Evolutionary conservation across 139 green algal genomes (phyloP), one percentile per base, ranked within the genome.

Genomic region (Mesotaenium endlicherianum): DNA sequence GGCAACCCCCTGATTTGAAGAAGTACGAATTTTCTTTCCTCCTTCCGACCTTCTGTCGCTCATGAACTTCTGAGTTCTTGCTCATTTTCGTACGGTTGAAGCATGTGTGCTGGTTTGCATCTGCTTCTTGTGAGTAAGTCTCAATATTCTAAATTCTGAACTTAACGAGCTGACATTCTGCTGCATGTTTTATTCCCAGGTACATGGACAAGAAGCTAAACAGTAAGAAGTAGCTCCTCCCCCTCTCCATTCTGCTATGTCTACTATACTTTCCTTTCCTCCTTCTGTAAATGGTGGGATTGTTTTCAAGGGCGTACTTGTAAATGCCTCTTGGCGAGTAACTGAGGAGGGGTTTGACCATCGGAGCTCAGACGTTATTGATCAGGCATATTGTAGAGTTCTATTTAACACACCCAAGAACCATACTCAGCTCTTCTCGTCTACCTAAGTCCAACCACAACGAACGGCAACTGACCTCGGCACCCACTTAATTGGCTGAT

Each of bases 171-270:
- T 0, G 38, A 80, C 49, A 70, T 70, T 80, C 14, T n/a, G 5
- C 31, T 30, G 17, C 43, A 17, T 80, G 0, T 77, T 6, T 17
- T 77, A 17, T n/a, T 42, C 34, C 42, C 80, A 87, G 71, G 74
- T 87, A 88, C 83, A 88, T 88, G 83, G 83, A 88, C 58, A 88
- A 88, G 45, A 84, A 80, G 40, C 78, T 88, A 6, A 74, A 75
- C 57, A 86, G 80, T 86, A 64, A 86, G 80, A 55, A 4, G 0
- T 58, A 11, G 16, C 26, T 64, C 26, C 26, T 26, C 26, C 50
- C 20, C 20, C 20, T 20, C 50, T 20, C 20, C 50, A 34, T 64
- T 64, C 50, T 26, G 26, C 26, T 64, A 64, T 64, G 50, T 64
- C 20, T 26, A 64, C n/a, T n/a, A n/a, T n/a, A n/a, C n/a, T n/a